Evolutionary conservation across 768 basidiomycete species (phyloP).

Genomic region (Tricholoma bakamatsutake): DNA sequence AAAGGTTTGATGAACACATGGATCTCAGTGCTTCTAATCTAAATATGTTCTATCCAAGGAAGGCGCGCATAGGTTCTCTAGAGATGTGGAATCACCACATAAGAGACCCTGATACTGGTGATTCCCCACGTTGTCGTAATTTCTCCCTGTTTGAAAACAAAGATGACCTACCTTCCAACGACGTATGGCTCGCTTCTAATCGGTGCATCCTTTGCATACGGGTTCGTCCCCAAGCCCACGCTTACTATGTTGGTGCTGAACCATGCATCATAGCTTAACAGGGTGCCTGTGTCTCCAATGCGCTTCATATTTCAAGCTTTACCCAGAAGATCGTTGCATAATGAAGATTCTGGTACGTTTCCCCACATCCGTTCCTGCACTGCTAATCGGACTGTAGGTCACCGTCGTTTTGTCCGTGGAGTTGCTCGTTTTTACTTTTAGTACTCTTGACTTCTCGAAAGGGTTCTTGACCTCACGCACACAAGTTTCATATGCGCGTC

Average conservation of each 20-base stretch:
- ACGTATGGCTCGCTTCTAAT: slow-evolving; percentile 17
- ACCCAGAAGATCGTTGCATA: slow-evolving; percentile 13
- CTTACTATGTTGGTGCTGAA: background rate
- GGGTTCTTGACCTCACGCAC: slow-evolving; percentile 17
- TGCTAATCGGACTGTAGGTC: slow-evolving; percentile 6
- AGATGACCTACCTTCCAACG: slow-evolving; percentile 5
- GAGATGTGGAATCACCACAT: no score
- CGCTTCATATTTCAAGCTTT: slow-evolving; percentile 21
- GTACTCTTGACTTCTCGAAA: background rate
- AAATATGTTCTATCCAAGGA: no score
- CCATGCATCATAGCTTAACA: slow-evolving; percentile 9
- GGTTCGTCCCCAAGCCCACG: slow-evolving; percentile 8
- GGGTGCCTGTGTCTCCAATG: slow-evolving; percentile 20
- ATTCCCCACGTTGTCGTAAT: no score
- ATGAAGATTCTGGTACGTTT: slow-evolving; percentile 17
- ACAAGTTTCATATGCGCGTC: slow-evolving; percentile 16
- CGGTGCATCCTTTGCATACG: slow-evolving; percentile 18
- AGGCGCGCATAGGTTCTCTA: no score
- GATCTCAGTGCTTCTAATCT: no score
- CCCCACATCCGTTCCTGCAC: background rate
- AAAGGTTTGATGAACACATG: no score
- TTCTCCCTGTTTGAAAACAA: no score
- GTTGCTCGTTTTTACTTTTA: background rate
- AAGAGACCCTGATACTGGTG: no score
- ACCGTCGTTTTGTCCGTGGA: slow-evolving; percentile 8